Percentiles rank a stretch among this genome's conserved stretches.
These are phyloP conservation scores for Aplosporella prunicola DNA, from an alignment of 2,329 filamentous ascomycete species.

Conservation along the genomic window DNA sequence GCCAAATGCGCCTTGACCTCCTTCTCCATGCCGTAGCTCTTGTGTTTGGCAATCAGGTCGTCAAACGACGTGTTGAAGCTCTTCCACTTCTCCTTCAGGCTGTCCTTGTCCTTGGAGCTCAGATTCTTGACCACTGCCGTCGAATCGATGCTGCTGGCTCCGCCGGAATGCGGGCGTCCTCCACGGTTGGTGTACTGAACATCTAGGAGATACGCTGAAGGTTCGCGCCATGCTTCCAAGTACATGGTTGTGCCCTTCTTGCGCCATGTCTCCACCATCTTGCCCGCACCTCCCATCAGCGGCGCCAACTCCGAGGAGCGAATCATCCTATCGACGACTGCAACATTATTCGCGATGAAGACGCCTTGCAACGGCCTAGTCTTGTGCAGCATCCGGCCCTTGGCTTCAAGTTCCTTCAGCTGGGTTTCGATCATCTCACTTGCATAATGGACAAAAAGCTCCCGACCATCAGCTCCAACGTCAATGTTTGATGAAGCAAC, in stretches of 20 bases:
- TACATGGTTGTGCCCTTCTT: constrained; percentile 80
- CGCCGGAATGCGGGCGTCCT: constrained; percentile 56
- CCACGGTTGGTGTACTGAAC: constrained; percentile 79
- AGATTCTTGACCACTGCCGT: constrained; percentile 75
- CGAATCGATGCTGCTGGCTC: constrained; percentile 52
- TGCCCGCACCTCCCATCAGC: constrained; percentile 54
- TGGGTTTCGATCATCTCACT: constrained; percentile 79
- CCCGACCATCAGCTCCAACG: constrained; percentile 75
- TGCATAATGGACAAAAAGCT: constrained; percentile 84
- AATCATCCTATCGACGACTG: constrained; percentile 76
- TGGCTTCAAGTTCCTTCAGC: constrained; percentile 64
- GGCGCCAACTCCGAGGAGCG: constrained; percentile 66
- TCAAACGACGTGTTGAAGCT: constrained; percentile 88
- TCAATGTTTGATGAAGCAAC: constrained; percentile 57
- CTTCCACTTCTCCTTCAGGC: constrained; percentile 92
- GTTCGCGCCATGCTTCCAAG: constrained; percentile 78
- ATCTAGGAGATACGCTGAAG: constrained; percentile 72
- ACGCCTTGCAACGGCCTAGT: constrained; percentile 73
- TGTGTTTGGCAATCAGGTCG: constrained; percentile 75
- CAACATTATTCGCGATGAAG: constrained; percentile 81
- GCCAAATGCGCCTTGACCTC: constrained; percentile 76
- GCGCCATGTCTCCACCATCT: constrained; percentile 71
- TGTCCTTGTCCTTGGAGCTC: constrained; percentile 84
- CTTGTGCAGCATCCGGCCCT: constrained; percentile 63
- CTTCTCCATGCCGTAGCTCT: constrained; percentile 76